These are phyloP conservation scores for Suillus bovinus DNA, from an alignment of 768 basidiomycete species.

Conservation along the genomic window DNA sequence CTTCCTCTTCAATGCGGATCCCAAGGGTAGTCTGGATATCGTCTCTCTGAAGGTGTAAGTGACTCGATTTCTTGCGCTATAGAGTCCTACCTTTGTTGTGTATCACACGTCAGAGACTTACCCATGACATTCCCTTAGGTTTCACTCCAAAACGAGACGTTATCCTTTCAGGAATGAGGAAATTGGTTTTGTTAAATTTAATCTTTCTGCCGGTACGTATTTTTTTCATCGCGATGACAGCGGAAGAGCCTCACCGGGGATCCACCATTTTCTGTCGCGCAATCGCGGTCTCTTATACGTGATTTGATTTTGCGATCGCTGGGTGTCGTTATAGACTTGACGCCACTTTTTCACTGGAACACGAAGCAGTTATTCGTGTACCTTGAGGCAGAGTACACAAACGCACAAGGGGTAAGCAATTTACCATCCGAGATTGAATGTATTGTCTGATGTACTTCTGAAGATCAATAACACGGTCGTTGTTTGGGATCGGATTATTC, in stretches of 20 bases:
- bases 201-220: slow-evolving; percentile 71
- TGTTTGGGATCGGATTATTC: slow-evolving; percentile 90
- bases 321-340: slow-evolving; percentile 54
- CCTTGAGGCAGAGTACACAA: slow-evolving; percentile 81
- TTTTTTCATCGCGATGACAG: slow-evolving; percentile 25
- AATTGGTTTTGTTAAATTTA: slow-evolving; percentile 78
- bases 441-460: slow-evolving; percentile 13
- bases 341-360: slow-evolving; percentile 90
- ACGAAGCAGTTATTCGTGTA: slow-evolving; percentile 94
- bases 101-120: slow-evolving; percentile 17
- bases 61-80: slow-evolving; percentile 3
- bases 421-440: neutral
- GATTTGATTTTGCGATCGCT: neutral
- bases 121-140: slow-evolving; percentile 34
- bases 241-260: slow-evolving; percentile 24
- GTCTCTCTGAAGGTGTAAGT: slow-evolving; percentile 78
- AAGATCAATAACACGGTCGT: slow-evolving; percentile 78
- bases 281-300: slow-evolving; percentile 7
- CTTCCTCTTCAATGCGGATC: slow-evolving; percentile 57
- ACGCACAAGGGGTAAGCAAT: slow-evolving; percentile 64
- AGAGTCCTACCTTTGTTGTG: slow-evolving; percentile 12
- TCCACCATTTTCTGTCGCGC: slow-evolving; percentile 12
- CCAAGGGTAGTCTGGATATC: slow-evolving; percentile 58
- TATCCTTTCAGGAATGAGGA: slow-evolving; percentile 69
- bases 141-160: slow-evolving; percentile 49